Percentiles rank a stretch among this genome's conserved stretches.
Conservation (phyloP, 2,329 filamentous ascomycete species). For the Penicillium capsulatum region DNA sequence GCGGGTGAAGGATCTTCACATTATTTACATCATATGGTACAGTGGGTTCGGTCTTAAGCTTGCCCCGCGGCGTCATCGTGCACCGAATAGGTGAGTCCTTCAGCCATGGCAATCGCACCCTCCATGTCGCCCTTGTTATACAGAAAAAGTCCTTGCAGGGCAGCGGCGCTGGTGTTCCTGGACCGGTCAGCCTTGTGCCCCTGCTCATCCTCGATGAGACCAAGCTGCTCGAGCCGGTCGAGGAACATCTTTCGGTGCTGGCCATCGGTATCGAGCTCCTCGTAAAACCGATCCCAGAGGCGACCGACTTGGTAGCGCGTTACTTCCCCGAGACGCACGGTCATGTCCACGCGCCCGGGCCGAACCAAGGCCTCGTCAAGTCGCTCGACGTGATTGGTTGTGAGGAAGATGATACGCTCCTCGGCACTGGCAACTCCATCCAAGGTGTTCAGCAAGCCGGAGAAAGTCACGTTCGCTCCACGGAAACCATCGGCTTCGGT, state of each 20-base stretch:
- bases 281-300: conserved; percentile 96
- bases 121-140: conserved; percentile 91
- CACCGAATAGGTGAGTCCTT: conserved; percentile 39
- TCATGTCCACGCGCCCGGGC: conserved; percentile 91
- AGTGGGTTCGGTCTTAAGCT: conserved; percentile 12
- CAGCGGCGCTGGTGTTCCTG: conserved; percentile 73
- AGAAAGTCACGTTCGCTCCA: conserved; percentile 89
- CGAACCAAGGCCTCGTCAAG: conserved; percentile 85
- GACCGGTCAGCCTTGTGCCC: conserved; percentile 46
- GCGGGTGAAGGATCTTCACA: too few species aligned
- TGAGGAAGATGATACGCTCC: conserved; percentile 88
- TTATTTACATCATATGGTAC: conserved; percentile 27
- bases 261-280: conserved; percentile 66
- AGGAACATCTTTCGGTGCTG: conserved; percentile 66
- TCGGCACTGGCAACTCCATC: conserved; percentile 94
- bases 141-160: conserved; percentile 88
- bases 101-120: conserved; percentile 77
- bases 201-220: conserved; percentile 60
- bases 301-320: conserved; percentile 76
- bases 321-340: conserved; percentile 81
- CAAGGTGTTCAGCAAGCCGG: conserved; percentile 76
- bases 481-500: conserved; percentile 76
- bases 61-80: conserved; percentile 27
- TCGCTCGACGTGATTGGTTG: conserved; percentile 88
- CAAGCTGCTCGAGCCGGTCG: conserved; percentile 62